Conservation (phyloP, 345 rosid species). For the Aquilaria malaccensis region DNA sequence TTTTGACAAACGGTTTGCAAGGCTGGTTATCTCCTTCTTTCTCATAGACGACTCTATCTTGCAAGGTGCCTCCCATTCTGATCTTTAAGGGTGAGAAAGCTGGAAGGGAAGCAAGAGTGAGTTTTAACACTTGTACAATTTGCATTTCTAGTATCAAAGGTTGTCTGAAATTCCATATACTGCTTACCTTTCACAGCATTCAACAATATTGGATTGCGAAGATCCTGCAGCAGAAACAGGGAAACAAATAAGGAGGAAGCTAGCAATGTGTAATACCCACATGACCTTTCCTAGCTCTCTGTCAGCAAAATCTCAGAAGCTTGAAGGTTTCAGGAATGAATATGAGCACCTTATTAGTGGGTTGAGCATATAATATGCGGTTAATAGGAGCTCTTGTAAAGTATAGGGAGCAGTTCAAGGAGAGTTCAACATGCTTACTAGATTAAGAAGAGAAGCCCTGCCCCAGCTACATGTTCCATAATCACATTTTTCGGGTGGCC, state of each 20-base stretch:
- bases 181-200: slow-evolving; percentile 51
- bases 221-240: slow-evolving; percentile 39
- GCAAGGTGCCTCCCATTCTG: slow-evolving; percentile 62
- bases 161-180: neutral
- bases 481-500: slow-evolving; percentile 98
- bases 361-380: too few species aligned
- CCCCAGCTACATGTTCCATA: slow-evolving; percentile 91
- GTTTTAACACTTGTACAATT: too few species aligned
- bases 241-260: neutral
- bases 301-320: slow-evolving; percentile 3
- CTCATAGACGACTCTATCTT: slow-evolving; percentile 51
- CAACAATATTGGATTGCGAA: slow-evolving; percentile 32
- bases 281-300: too few species aligned
- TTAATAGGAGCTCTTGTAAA: too few species aligned
- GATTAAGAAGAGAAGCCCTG: slow-evolving; percentile 81
- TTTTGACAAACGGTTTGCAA: slow-evolving; percentile 33
- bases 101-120: slow-evolving; percentile 7
- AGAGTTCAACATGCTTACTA: slow-evolving; percentile 29
- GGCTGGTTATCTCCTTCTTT: slow-evolving; percentile 28
- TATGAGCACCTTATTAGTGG: neutral
- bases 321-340: neutral
- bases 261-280: too few species aligned
- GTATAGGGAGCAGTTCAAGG: neutral
- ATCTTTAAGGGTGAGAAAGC: slow-evolving; percentile 65
- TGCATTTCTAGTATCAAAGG: too few species aligned